Conservation (phyloP, 2,329 filamentous ascomycete species). For the Ceratocystis papillata region DNA sequence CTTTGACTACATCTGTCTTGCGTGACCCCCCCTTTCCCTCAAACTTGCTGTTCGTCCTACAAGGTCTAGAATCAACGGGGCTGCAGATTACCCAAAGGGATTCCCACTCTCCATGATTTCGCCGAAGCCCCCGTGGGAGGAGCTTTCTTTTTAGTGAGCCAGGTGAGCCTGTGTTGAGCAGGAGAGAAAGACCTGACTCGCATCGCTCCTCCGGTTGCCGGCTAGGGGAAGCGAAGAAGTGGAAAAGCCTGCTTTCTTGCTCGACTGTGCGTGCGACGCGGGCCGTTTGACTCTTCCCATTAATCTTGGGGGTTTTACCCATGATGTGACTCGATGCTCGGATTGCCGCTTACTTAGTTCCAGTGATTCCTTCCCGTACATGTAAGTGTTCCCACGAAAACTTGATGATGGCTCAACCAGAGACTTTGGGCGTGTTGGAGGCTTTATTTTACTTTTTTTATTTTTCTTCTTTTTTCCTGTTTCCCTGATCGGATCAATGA, state of each 20-base stretch:
- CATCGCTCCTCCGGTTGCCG: too few relatives aligned
- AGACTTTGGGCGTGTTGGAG: not conserved
- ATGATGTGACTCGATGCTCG: not conserved
- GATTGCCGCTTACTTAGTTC: slow-evolving; percentile 14
- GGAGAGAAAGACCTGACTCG: too few relatives aligned
- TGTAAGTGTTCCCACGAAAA: slow-evolving; percentile 23
- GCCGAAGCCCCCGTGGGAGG: slow-evolving; percentile 5
- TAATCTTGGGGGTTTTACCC: not conserved
- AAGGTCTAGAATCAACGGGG: not conserved
- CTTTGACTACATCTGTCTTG: not conserved
- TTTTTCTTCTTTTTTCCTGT: too few relatives aligned
- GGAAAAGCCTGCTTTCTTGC: not conserved
- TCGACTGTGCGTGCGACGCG: not conserved
- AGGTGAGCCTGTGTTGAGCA: not conserved
- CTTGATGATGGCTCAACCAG: too few relatives aligned
- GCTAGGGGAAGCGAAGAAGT: too few relatives aligned
- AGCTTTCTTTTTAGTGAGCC: not conserved
- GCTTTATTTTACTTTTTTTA: not conserved
- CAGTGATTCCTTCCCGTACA: slow-evolving; percentile 23
- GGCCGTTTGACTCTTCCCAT: not conserved
- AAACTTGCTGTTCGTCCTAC: too few relatives aligned
- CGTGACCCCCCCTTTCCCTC: not conserved
- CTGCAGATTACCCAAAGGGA: not conserved
- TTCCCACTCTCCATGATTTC: slow-evolving; percentile 16
- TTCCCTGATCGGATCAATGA: too few relatives aligned